Conservation (phyloP, 1,284 basidiomycete species). For the Pseudozyma flocculosa region DNA sequence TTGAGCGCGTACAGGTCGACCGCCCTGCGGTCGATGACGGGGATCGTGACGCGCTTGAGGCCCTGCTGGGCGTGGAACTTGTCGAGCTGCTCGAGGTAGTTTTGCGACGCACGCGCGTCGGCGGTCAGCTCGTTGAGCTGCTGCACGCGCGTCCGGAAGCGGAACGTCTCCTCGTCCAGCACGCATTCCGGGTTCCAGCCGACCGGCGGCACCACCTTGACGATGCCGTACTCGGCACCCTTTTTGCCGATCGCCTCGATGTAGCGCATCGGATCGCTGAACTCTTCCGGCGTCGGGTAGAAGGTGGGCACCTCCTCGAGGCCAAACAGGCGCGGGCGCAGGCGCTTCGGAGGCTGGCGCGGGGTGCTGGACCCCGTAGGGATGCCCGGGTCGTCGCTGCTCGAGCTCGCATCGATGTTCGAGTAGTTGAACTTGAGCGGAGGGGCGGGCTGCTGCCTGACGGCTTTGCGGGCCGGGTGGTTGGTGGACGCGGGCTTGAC, state of each 20-base stretch:
- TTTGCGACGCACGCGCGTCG: constrained; percentile 90
- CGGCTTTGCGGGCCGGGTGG: constrained; percentile 30
- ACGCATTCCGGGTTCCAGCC: constrained; percentile 96
- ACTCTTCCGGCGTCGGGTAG: constrained; percentile 84
- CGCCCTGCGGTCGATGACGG: constrained; percentile 85
- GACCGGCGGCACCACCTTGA: constrained; percentile 90
- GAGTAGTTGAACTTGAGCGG: constrained; percentile 21
- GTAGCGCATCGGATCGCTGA: constrained; percentile 92
- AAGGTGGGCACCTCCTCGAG: constrained; percentile 87
- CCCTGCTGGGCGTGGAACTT: constrained; percentile 61
- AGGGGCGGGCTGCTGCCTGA: constrained; percentile 23
- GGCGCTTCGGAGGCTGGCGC: constrained; percentile 33
- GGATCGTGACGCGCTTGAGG: constrained; percentile 76
- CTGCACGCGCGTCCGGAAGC: constrained; percentile 93
- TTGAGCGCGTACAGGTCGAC: constrained; percentile 90
- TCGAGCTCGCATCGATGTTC: background rate
- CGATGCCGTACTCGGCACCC: constrained; percentile 82
- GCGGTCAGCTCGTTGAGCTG: constrained; percentile 96
- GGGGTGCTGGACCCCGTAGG: constrained; percentile 46
- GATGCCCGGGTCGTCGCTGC: constrained; percentile 18
- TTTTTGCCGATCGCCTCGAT: constrained; percentile 67
- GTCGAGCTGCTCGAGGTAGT: constrained; percentile 95
- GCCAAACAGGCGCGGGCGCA: constrained; percentile 66
- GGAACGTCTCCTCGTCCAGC: constrained; percentile 86
- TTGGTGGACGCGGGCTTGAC: constrained; percentile 1